Evolutionary conservation across 495 filamentous ascomycete genomes (phyloP).

Genomic region (Aspergillus sparsus): DNA sequence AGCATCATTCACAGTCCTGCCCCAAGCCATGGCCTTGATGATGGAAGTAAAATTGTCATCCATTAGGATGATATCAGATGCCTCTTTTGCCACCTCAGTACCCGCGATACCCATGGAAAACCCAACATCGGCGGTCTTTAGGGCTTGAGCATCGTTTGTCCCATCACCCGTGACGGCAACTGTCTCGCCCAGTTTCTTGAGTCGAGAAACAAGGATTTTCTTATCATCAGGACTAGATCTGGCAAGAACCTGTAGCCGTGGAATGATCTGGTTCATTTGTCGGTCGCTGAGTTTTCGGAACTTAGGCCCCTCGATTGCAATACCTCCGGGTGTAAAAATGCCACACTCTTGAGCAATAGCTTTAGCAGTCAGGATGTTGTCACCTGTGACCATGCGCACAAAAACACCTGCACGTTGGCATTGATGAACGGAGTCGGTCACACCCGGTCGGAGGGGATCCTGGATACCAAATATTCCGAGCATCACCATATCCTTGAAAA

Average conservation of each 20-base stretch:
- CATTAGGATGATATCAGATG: conserved; percentile 91
- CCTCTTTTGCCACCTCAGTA: conserved; percentile 91
- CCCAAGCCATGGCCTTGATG: conserved; percentile 85
- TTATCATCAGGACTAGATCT: conserved; percentile 86
- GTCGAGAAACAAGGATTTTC: conserved; percentile 70
- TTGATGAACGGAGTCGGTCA: conserved; percentile 71
- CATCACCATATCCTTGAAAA: conserved; percentile 78
- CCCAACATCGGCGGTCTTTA: conserved; percentile 85
- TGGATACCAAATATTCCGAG: conserved; percentile 83
- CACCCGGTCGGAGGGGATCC: conserved; percentile 79
- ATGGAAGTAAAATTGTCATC: conserved; percentile 93
- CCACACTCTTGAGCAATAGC: conserved; percentile 84
- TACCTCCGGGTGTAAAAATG: conserved; percentile 71
- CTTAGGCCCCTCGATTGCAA: conserved; percentile 80
- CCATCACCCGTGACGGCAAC: conserved; percentile 94
- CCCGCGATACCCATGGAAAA: conserved; percentile 92
- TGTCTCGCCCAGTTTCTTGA: conserved; percentile 85
- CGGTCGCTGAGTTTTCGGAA: conserved; percentile 69
- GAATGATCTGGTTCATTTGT: conserved; percentile 71
- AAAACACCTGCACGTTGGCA: conserved; percentile 79
- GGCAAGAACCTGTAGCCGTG: conserved; percentile 79
- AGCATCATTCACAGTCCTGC: conserved; percentile 83
- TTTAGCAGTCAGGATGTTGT: conserved; percentile 82
- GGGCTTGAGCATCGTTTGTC: conserved; percentile 86
- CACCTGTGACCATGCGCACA: conserved; percentile 90